Base-by-base conservation (phyloP, 1,284 basidiomycete species). In the Puccinia coronata region DNA sequence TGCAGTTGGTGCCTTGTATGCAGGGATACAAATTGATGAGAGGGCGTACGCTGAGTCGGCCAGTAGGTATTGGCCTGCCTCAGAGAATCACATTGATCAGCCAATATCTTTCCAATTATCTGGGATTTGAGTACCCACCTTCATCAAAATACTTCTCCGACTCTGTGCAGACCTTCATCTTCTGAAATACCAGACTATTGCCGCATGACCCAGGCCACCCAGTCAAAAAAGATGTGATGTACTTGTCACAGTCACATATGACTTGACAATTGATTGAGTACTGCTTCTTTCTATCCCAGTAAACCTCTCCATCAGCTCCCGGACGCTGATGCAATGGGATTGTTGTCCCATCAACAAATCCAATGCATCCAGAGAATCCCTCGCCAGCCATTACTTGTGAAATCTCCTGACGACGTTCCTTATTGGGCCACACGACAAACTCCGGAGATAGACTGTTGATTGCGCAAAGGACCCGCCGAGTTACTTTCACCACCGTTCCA, bases 201-300 rank as follows among this genome's bases (percentile, higher is more conserved):
- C 43, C 69, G 31, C 69, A 71, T n/a, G 69, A 47, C 9, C 69
- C 69, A 8, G 69, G 55, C 55, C 55, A 57, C 9, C 75, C 61
- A 20, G 75, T 43, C 36, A 63, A 18, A 31, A 77, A 51, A 34
- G 36, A n/a, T 28, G 61, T 77, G 43, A 77, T 67, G 34, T 12
- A n/a, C 43, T 63, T 51, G 49, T 77, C 74, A 49, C 74, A 77
- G 34, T 77, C 75, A 51, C 61, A 77, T 31, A 67, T 20, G 28
- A 65, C 49, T 36, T 77, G 59, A 34, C 51, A n/a, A n/a, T n/a
- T n/a, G n/a, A n/a, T n/a, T n/a, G n/a, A n/a, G n/a, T n/a, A n/a
- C n/a, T n/a, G 47, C 51, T 53, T 53, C 23, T 53, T 53, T n/a
- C 51, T 9, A 53, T 53, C 51, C 51, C 51, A 53, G 23, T 53